Conservation (phyloP, 2,329 filamentous ascomycete species). For the Knoxdaviesia capensis region DNA sequence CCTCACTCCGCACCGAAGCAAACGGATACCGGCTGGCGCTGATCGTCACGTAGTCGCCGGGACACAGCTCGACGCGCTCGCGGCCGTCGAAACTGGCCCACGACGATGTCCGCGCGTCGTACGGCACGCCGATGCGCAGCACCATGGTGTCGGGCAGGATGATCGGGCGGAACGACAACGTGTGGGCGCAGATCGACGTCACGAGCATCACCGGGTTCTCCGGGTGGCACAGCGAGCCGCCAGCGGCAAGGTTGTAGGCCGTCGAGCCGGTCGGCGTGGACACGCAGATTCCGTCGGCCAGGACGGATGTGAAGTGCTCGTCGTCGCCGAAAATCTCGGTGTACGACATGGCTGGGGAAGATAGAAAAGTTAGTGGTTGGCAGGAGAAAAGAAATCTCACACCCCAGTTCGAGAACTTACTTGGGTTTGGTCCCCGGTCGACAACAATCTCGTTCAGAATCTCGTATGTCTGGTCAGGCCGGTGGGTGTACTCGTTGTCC, state of each 20-base stretch:
- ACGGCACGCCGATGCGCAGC: constrained; percentile 80
- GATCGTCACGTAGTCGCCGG: constrained; percentile 71
- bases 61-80: constrained; percentile 60
- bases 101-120: constrained; percentile 68
- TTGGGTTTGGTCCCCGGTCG: constrained; percentile 82
- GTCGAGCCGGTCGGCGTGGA: constrained; percentile 90
- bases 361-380: too few species aligned
- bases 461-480: constrained; percentile 65
- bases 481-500: constrained; percentile 69
- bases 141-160: constrained; percentile 94
- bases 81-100: constrained; percentile 98
- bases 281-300: constrained; percentile 83
- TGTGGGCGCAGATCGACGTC: constrained; percentile 87
- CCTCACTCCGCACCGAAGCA: constrained; percentile 52
- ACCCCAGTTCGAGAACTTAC: constrained; percentile 24
- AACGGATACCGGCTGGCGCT: constrained; percentile 67
- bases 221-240: constrained; percentile 86
- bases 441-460: constrained; percentile 96
- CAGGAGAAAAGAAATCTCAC: too few species aligned
- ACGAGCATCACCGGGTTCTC: constrained; percentile 94
- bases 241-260: constrained; percentile 86
- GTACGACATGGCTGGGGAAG: constrained; percentile 55
- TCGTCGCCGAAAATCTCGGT: constrained; percentile 90
- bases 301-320: constrained; percentile 83
- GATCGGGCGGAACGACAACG: constrained; percentile 86